Conservation (phyloP, 345 rosid species). For the Cochlearia excelsa region DNA sequence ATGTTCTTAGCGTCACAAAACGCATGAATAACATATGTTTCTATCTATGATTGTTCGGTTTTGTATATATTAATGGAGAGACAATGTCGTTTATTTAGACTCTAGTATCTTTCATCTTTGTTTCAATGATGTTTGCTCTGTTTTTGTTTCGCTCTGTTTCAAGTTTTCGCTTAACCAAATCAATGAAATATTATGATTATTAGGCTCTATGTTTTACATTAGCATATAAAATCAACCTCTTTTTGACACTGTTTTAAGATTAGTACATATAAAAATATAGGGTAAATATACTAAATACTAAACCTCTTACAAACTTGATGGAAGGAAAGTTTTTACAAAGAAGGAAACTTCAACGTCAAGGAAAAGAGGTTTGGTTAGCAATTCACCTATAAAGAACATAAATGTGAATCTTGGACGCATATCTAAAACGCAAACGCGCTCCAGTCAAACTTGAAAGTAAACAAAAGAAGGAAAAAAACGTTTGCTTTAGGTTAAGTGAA, state of each 20-base stretch:
- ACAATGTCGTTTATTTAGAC: too few species aligned
- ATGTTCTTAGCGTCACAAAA: conserved; percentile 66
- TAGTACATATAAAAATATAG: neutral
- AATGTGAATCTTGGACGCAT: conserved; percentile 16
- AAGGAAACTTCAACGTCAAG: conserved; percentile 21
- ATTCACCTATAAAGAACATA: conserved; percentile 12
- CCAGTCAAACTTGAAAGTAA: conserved; percentile 11
- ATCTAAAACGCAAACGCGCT: conserved; percentile 24
- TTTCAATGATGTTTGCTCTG: neutral
- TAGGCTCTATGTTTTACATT: neutral
- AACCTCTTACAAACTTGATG: conserved; percentile 20
- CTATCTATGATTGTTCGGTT: neutral
- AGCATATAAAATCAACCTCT: neutral
- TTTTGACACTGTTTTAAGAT: neutral
- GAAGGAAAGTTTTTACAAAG: neutral
- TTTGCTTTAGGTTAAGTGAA: neutral
- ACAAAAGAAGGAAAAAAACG: neutral
- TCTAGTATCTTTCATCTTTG: neutral
- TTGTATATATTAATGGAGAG: conserved; percentile 30
- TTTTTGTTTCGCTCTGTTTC: too few species aligned
- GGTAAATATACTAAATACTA: conserved; percentile 3
- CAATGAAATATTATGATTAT: neutral
- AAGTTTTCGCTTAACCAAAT: neutral
- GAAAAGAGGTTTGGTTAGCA: conserved; percentile 17
- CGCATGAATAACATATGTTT: conserved; percentile 35